Evolutionary conservation across 1,284 basidiomycete genomes (phyloP).

Genomic region (Fomitopsis schrenkii): DNA sequence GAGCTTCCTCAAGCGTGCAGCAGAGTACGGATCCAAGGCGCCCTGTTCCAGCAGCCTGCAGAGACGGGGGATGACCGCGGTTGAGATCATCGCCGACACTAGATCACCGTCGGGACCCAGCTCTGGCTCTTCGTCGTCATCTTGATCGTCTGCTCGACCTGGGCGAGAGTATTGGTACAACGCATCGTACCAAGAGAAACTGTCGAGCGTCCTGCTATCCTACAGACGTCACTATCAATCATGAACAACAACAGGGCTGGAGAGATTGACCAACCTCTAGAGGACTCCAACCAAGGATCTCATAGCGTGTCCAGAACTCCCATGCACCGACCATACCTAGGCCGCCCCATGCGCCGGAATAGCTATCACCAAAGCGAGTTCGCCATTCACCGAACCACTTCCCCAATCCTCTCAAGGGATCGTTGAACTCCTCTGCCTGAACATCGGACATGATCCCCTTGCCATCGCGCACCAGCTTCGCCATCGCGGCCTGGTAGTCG

Average conservation of each 20-base stretch:
- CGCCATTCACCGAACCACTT: slow-evolving; percentile 82
- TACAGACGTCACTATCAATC: slow-evolving; percentile 19
- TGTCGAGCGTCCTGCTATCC: slow-evolving; percentile 64
- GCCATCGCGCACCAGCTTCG: slow-evolving; percentile 48
- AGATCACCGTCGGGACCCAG: slow-evolving; percentile 84
- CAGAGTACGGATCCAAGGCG: slow-evolving; percentile 80
- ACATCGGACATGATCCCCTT: slow-evolving; percentile 77
- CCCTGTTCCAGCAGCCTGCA: slow-evolving; percentile 69
- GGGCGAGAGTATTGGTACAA: slow-evolving; percentile 79
- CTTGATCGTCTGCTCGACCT: slow-evolving; percentile 28
- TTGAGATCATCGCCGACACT: slow-evolving; percentile 85
- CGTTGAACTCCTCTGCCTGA: slow-evolving; percentile 79
- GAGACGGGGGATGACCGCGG: slow-evolving; percentile 76
- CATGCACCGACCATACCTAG: slow-evolving; percentile 87
- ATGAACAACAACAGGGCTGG: background rate
- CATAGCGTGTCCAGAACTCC: slow-evolving; percentile 93
- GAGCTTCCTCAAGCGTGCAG: slow-evolving; percentile 57
- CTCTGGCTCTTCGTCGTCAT: slow-evolving; percentile 42
- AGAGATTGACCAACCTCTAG: slow-evolving; percentile 55
- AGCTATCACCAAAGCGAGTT: slow-evolving; percentile 73
- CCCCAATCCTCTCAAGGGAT: slow-evolving; percentile 72
- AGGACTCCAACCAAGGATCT: slow-evolving; percentile 86
- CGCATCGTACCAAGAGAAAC: slow-evolving; percentile 80
- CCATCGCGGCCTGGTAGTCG: slow-evolving; percentile 68
- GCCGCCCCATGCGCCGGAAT: slow-evolving; percentile 86